Base-by-base conservation (phyloP, 164 flowering plant genomes). In the Aristolochia californica region DNA sequence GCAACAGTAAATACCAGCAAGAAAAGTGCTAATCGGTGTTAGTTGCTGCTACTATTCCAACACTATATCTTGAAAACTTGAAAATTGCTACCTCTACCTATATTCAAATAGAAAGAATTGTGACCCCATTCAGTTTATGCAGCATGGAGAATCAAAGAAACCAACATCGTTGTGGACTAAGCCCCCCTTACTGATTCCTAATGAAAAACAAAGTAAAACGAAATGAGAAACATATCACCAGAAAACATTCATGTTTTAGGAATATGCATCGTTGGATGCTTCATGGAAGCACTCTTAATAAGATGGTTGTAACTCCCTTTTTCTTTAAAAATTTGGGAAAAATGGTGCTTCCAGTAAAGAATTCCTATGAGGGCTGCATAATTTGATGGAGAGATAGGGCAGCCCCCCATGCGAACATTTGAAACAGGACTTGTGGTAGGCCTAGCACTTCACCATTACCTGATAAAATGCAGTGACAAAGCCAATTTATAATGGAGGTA, bases 381-480 rank as follows among this genome's bases (percentile, higher is more conserved):
- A 54, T 78, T 93, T 57, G 99, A 93, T 38, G 99, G 99, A 47
- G 84, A 43, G 54, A 93, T 60, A 2, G 97, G 44, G 55, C 99
- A 89, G 43, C 97, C 97, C n/a, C 21, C 99, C 99, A 62, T 93
- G 95, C 22, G 85, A 87, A 70, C 99, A 93, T 80, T 84, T 93
- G 80, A 93, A 93, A 68, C 99, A 93, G 13, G 91, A 77, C 70
- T 93, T 93, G 75, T 93, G 99, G 62, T 93, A 93, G 24, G 84
- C 59, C 55, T 74, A 85, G 68, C 75, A 74, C 70, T 93, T 97
- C 64, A 93, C 99, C 13, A 95, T 85, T 49, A 93, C 99, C 99
- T 93, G 75, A 58, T 47, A 60, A 30, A 40, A 51, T 63, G 57
- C 53, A 22, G 45, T 20, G 62, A 30, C 0, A 63, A 30, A 20